Evolutionary conservation across 805 yeast genomes (phyloP).

Genomic region (Trichomonascus vanleenenianus): DNA sequence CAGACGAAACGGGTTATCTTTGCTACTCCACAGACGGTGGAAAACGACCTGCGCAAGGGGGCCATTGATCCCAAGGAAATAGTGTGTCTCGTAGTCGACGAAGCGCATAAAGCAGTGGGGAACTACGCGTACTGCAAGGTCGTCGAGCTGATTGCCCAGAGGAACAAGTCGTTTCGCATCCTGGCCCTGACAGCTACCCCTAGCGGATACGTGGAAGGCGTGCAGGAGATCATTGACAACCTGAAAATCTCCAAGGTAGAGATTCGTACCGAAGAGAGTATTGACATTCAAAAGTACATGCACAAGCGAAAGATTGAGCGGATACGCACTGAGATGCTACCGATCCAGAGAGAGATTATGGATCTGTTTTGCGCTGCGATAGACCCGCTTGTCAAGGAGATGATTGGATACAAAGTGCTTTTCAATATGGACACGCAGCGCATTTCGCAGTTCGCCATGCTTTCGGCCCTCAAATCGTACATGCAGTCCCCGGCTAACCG

Average conservation of each 20-base stretch:
- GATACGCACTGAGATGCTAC: constrained; percentile 44
- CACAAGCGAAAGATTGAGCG: constrained; percentile 57
- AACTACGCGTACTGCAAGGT: constrained; percentile 84
- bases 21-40: constrained; percentile 94
- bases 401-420: constrained; percentile 56
- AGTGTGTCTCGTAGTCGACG: constrained; percentile 79
- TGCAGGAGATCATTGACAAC: constrained; percentile 75
- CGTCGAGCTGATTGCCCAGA: constrained; percentile 55
- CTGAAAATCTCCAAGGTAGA: constrained; percentile 70
- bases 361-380: constrained; percentile 54
- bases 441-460: constrained; percentile 61
- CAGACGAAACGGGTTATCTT: constrained; percentile 68
- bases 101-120: constrained; percentile 91
- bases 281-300: constrained; percentile 74
- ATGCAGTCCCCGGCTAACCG: constrained; percentile 18
- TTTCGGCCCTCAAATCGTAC: constrained; percentile 55
- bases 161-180: constrained; percentile 60
- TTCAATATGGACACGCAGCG: constrained; percentile 57
- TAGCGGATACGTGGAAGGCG: constrained; percentile 77
- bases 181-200: constrained; percentile 96
- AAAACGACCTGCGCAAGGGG: constrained; percentile 76
- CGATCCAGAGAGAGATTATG: constrained; percentile 49
- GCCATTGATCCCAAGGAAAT: constrained; percentile 66
- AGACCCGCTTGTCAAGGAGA: constrained; percentile 55
- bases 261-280: constrained; percentile 75